Percentiles rank a stretch among this genome's conserved stretches.
Evolutionary conservation across 2,329 filamentous ascomycete genomes (phyloP).

Genomic region (Fusarium sp.): DNA sequence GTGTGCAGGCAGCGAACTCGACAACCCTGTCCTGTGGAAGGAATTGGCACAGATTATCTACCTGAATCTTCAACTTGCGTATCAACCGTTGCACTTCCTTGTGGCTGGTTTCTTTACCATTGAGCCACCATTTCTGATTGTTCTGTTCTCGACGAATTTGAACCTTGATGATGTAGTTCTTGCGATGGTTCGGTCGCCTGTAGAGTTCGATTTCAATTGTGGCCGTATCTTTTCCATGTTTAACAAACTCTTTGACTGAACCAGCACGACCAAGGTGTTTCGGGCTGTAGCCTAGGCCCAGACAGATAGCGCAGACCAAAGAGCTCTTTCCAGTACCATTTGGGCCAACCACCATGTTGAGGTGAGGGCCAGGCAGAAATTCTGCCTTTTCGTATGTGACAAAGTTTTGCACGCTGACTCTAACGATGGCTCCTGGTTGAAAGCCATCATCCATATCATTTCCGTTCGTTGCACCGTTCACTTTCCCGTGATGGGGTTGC

Average conservation of each 20-base stretch:
- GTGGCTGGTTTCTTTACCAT: conserved; percentile 70
- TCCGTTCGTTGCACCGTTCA: conserved; percentile 23
- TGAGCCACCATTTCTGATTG: conserved; percentile 79
- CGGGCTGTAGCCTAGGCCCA: conserved; percentile 87
- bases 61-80: conserved; percentile 83
- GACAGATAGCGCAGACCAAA: conserved; percentile 93
- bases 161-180: conserved; percentile 79
- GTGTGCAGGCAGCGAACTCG: conserved; percentile 86
- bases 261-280: conserved; percentile 86
- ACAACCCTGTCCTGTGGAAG: conserved; percentile 95
- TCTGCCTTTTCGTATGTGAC: conserved; percentile 95
- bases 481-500: conserved; percentile 10
- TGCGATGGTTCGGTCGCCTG: conserved; percentile 63
- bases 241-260: conserved; percentile 88
- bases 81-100: conserved; percentile 75
- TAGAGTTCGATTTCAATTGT: conserved; percentile 92
- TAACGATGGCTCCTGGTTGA: conserved; percentile 85
- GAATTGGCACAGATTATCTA: conserved; percentile 98
- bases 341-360: conserved; percentile 99
- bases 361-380: conserved; percentile 87
- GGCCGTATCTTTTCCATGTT: conserved; percentile 82
- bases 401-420: conserved; percentile 87
- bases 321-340: conserved; percentile 99
- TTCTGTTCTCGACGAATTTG: conserved; percentile 85
- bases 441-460: conserved; percentile 49